Percentiles rank a stretch among this genome's conserved stretches.
phyloP scores from a whole-genome alignment of 192 early-diverging fungal genomes.

The Endogone sp. region DNA sequence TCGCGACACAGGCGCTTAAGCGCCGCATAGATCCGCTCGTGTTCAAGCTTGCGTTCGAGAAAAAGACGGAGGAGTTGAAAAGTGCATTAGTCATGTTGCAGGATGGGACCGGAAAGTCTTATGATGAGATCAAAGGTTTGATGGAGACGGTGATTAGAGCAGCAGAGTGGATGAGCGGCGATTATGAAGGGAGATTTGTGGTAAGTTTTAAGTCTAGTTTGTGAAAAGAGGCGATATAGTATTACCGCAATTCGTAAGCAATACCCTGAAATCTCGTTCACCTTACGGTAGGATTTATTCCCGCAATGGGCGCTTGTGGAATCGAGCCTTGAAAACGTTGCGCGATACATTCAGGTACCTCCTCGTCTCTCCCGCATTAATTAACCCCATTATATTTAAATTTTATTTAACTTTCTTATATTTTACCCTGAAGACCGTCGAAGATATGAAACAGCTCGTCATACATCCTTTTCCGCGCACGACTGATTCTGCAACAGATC shows the following conservation, averaged over 20 bases:
- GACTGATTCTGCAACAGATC: constrained; percentile 17
- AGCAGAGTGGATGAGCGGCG: constrained; percentile 20
- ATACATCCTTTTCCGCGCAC: constrained; percentile 15
- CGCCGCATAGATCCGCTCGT: constrained; percentile 1
- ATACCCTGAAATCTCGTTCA: no score
- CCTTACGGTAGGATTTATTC: constrained; percentile 21
- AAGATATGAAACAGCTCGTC: constrained; percentile 28
- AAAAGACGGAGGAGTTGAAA: constrained; percentile 12
- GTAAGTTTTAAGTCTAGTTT: constrained; percentile 3
- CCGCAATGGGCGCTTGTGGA: constrained; percentile 27
- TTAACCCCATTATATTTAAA: background rate
- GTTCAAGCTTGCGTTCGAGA: constrained; percentile 7
- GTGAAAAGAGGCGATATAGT: background rate
- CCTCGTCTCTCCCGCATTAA: background rate
- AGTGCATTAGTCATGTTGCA: constrained; percentile 11
- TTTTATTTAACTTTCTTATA: no score
- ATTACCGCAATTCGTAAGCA: no score
- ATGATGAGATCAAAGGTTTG: constrained; percentile 6
- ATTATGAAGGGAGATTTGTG: constrained; percentile 11
- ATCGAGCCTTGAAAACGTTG: constrained; percentile 16
- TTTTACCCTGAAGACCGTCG: constrained; percentile 6
- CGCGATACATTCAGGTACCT: constrained; percentile 24
- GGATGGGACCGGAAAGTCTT: background rate
- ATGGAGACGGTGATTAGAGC: constrained; percentile 10
- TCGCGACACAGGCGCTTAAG: constrained; percentile 9